Evolutionary conservation across 192 early-diverging fungal genomes (phyloP), one percentile per base, ranked within the genome.

Genomic region (Entomortierella parvispora): DNA sequence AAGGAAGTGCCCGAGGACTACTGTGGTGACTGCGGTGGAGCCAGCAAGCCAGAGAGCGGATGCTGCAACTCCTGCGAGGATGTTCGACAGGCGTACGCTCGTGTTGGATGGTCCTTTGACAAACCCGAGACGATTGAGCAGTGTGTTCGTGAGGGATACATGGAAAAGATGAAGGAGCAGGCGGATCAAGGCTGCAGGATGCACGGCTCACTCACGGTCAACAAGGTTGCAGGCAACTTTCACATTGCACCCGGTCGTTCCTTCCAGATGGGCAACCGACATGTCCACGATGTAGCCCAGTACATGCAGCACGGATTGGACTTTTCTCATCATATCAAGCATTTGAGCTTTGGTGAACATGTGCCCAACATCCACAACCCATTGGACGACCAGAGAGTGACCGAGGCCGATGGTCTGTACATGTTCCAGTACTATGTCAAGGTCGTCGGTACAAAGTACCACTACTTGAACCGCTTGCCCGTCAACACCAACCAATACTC

Each of bases 1-100:
- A 53, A 62, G 31, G 65, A 75, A n/a, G 65, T 51, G 14, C 46
- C 56, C 26, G 70, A 80, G 22, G 42, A 68, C 43, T 88, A 94
- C 65, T 97, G 96, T 72, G 95, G 97, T 18, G 84, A 84, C 53
- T 98, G 96, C 80, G 97, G 95, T 69, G 95, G 95, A 51, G 95
- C 87, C 7, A 65, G 60, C 32, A 48, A 81, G n/a, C 90, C 92
- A 1, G 82, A 80, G 15, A 79, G 80, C 55, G 91, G 90, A 14
- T 98, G 97, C 84, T 97, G 97, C 79, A 95, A 96, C 78, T 94
- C 93, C 2, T 98, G 97, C 75, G 92, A 93, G 14, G 94, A 94
- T 23, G 95, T 98, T 29, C 83, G 89, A 25, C 83, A 90, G 68
- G 93, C 95, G 3, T 97, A 98, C 72, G 79, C 71, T 7, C 84